Base-by-base conservation (phyloP, 495 filamentous ascomycete genomes). In the Lasiosphaeria hispida region DNA sequence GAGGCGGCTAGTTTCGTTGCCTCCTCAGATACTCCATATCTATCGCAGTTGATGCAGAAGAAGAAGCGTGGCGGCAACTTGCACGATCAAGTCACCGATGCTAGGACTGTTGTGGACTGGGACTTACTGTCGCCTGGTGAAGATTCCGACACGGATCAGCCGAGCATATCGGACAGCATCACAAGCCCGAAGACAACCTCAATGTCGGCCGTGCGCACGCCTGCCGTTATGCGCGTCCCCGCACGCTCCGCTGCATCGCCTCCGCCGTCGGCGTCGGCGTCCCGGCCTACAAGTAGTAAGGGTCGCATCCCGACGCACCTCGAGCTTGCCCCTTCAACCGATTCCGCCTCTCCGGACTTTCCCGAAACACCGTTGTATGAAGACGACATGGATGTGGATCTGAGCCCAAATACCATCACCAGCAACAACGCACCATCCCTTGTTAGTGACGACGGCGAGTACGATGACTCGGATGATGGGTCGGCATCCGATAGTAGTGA, bases 371-470 rank as follows among this genome's bases (percentile, higher is more conserved):
- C 76, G 17, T 71, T 75, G 48, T 76, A 78, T 48, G 69, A 77
- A 13, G 80, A 81, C 11, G 73, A 79, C 33, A 68, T 84, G 55
- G 81, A 85, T 48, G 76, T 75, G 30, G 87, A 91, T 49, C 75
- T 94, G 37, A 93, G 88, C 63, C 91, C 92, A 7, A 83, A 90
- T 60, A 91, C 90, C 6, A 75, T 87, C 34, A 83, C 89, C 36
- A 89, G 89, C 63, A 92, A 93, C 69, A 81, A 81, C 49, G 88
- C 89, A 10, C 92, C 92, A 10, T 93, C 90, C 41, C 76, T 96
- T 53, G 89, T 96, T 60, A 92, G 89, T 73, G 92, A 96, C 69
- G 87, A 92, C 67, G 88, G 85, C 53, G 86, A 88, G 63, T 89
- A 91, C 63, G 86, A 85, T 57, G 83, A 85, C 50, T 79, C 75